phyloP scores from a whole-genome alignment of 768 basidiomycete genomes.

The Agrocybe praecox region DNA sequence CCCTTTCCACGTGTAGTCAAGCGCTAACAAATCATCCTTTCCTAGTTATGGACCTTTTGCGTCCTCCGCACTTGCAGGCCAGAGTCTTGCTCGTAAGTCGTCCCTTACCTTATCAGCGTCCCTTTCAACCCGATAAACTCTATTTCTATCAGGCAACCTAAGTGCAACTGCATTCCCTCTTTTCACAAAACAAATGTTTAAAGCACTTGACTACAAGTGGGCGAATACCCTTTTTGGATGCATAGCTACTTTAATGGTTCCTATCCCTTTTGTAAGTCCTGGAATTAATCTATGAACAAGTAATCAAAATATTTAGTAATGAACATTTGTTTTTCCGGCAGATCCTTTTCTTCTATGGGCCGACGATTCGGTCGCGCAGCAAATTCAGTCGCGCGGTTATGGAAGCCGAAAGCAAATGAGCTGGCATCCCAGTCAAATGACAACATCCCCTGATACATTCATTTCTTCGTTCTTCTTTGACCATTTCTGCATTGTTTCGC shows the following conservation, averaged over 20 bases:
- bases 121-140: background rate
- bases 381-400: slow-evolving; percentile 42
- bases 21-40: background rate
- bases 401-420: slow-evolving; percentile 16
- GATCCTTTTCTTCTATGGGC: slow-evolving; percentile 46
- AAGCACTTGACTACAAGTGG: slow-evolving; percentile 57
- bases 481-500: background rate
- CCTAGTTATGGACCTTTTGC: slow-evolving; percentile 60
- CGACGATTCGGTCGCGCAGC: slow-evolving; percentile 39
- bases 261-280: slow-evolving; percentile 57
- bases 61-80: slow-evolving; percentile 69
- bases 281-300: too few relatives aligned
- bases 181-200: slow-evolving; percentile 64
- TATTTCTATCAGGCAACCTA: slow-evolving; percentile 43
- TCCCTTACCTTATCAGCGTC: background rate
- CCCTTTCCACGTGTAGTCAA: background rate
- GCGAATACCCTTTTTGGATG: slow-evolving; percentile 59
- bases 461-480: background rate
- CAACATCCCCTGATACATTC: too few relatives aligned
- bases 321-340: slow-evolving; percentile 11
- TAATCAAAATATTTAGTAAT: too few relatives aligned
- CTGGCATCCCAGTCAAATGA: background rate
- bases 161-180: slow-evolving; percentile 58
- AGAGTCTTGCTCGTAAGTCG: slow-evolving; percentile 57
- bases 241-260: slow-evolving; percentile 54